Evolutionary conservation across 139 green algal genomes (phyloP).

Genomic region (Asterochloris erici): DNA sequence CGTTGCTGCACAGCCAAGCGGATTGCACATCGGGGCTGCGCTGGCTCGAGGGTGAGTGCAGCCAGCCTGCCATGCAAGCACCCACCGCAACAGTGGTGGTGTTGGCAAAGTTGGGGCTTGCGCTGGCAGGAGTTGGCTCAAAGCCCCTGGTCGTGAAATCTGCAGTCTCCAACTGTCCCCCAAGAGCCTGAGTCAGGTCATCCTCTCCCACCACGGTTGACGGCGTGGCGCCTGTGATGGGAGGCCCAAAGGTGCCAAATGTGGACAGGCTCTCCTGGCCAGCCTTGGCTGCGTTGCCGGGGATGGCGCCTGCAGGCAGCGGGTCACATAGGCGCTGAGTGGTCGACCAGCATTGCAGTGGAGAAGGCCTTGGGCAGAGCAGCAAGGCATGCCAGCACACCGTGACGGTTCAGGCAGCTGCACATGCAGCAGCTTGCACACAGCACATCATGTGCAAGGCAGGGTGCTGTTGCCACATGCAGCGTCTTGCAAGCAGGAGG

Average conservation of each 20-base stretch:
- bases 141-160: not conserved
- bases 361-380: not conserved
- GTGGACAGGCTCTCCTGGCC: conserved; percentile 9
- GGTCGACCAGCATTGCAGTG: not conserved
- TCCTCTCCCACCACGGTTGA: conserved; percentile 22
- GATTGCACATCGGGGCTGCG: too few species aligned
- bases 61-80: not conserved
- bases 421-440: not conserved
- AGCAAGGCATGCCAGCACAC: not conserved
- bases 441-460: not conserved
- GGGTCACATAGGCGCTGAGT: not conserved
- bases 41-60: too few species aligned
- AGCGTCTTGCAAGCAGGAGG: too few species aligned
- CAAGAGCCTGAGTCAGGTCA: conserved; percentile 20
- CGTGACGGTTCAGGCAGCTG: not conserved
- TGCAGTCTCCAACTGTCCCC: not conserved
- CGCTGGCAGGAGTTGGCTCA: conserved; percentile 1
- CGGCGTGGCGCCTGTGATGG: conserved; percentile 1
- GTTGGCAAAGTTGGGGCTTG: conserved; percentile 6
- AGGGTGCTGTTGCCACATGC: too few species aligned
- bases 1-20: too few species aligned
- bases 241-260: not conserved
- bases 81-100: not conserved
- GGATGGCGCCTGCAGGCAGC: not conserved
- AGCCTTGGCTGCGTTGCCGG: not conserved